Base-by-base conservation (phyloP, 441 rosid species). In the Corymbia calophylla region DNA sequence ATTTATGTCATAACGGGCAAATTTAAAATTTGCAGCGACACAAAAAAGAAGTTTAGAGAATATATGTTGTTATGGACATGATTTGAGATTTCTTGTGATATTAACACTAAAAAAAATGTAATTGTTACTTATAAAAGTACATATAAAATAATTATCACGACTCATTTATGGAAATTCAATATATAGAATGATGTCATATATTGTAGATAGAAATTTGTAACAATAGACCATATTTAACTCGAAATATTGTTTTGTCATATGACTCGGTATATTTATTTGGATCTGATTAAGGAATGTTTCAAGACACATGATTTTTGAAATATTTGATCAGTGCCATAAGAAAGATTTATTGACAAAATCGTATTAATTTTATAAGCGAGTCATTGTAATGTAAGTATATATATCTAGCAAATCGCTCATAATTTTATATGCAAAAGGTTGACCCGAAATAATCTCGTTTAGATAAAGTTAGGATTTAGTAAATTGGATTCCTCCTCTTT, bases 181-280 rank as follows among this genome's bases (percentile, higher is more conserved):
- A 11, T 35, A 19, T 0, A 0, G 7, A 64, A n/a, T 14, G 5
- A n/a, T 7, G 8, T 19, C 2, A 10, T 18, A 35, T 32, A 70
- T 35, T 18, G 3, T 3, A 3, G 29, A 21, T 4, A 16, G 5
- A 18, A 18, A 68, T 68, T 68, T 18, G 9, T 18, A 32, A 6
- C 1, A 0, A 2, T 2, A 12, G 4, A 39, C 2, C 1, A 23
- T 39, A 12, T 39, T 21, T 11, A 1, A 13, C 7, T 73, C 3
- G 8, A 39, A 39, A 11, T 19, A 0, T 6, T 5, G 21, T 39
- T 21, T 31, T 4, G 12, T 31, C 2, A 10, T 3, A 31, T 66
- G 1, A 16, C 39, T 16, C 77, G 7, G 12, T 70, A 18, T 39
- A 21, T 8, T 70, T 2, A 35, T 10, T 21, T 73, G 49, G 27